Percentiles rank a stretch among this genome's conserved stretches.
phyloP scores from a whole-genome alignment of 2,329 filamentous ascomycete genomes.

The Trichoderma guizhouense region DNA sequence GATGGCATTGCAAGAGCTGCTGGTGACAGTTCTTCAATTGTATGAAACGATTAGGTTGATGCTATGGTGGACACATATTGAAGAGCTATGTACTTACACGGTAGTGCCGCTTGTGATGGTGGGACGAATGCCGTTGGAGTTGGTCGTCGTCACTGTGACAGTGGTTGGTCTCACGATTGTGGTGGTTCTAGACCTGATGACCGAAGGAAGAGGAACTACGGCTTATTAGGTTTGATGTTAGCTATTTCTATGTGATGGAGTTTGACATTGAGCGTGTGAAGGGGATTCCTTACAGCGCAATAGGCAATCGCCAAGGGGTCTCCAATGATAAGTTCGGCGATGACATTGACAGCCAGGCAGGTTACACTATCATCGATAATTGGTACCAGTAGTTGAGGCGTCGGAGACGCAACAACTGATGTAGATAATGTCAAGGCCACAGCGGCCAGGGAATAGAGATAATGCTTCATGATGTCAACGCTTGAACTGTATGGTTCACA shows the following conservation, averaged over 20 bases:
- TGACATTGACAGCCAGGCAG: background rate
- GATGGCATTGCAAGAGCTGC: background rate
- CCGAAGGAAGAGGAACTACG: background rate
- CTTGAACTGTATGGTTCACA: background rate
- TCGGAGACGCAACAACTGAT: background rate
- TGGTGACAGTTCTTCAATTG: background rate
- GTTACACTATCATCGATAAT: background rate
- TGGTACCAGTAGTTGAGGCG: background rate
- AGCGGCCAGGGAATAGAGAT: background rate
- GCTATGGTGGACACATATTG: rapidly evolving
- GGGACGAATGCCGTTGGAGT: background rate
- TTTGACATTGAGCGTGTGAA: background rate
- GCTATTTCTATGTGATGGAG: background rate
- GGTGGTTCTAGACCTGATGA: background rate
- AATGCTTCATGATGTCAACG: background rate
- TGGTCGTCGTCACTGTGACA: background rate
- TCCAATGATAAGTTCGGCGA: background rate
- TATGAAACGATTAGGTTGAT: background rate
- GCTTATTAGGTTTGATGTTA: background rate
- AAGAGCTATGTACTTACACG: background rate
- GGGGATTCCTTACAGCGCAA: background rate
- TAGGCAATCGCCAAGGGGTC: background rate
- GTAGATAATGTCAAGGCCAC: background rate
- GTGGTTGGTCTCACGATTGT: background rate
- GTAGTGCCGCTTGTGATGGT: background rate